phyloP scores from a whole-genome alignment of 805 yeast genomes.

The Candida gorgasii region DNA sequence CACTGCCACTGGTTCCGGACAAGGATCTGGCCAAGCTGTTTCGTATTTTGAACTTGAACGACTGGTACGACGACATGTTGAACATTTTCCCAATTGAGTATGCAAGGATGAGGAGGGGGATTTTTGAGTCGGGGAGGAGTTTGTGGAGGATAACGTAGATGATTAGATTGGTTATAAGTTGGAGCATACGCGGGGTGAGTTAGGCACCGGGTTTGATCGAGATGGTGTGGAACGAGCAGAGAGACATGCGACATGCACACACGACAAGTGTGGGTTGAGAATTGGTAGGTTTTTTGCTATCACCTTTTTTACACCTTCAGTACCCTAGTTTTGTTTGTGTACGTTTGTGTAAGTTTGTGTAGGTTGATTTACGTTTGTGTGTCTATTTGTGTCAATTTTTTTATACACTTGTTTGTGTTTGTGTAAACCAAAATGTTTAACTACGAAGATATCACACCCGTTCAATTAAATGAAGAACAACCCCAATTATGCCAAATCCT shows the following conservation, averaged over 20 bases:
- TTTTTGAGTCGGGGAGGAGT: constrained; percentile 5
- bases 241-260: background rate
- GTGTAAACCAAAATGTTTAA: constrained; percentile 14
- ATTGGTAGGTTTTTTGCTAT: too few relatives aligned
- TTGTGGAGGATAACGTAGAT: constrained; percentile 1
- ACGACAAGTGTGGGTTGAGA: too few relatives aligned
- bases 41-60: constrained; percentile 3
- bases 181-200: background rate
- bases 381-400: background rate
- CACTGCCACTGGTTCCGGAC: background rate
- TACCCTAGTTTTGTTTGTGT: background rate
- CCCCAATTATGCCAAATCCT: constrained; percentile 61
- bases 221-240: background rate
- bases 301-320: too few relatives aligned
- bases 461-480: constrained; percentile 42
- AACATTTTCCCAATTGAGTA: constrained; percentile 7
- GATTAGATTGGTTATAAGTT: background rate
- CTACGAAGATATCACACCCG: constrained; percentile 46
- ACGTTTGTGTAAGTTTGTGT: background rate
- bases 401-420: too few relatives aligned
- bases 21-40: background rate
- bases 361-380: too few relatives aligned
- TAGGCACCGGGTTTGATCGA: background rate
- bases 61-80: constrained; percentile 1
- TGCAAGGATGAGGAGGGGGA: constrained; percentile 6